Conservation (phyloP, 139 green algal genomes). For the Trebouxia sp. region DNA sequence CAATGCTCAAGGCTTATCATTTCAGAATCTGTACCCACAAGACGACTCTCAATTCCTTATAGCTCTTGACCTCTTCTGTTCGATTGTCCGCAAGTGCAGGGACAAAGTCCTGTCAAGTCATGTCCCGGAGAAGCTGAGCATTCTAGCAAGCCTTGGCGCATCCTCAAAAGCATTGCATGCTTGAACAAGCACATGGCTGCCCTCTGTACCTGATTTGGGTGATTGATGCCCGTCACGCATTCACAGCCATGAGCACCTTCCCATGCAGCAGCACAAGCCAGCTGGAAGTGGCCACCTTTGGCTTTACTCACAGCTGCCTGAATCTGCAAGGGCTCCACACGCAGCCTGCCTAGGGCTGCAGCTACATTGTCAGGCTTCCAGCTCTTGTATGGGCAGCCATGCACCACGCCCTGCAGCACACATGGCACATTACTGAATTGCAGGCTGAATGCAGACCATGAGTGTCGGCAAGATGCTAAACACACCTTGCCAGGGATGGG, state of each 20-base stretch:
- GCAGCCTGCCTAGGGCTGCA: slow-evolving; percentile 68
- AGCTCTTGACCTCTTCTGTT: too few species aligned
- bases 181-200: too few species aligned
- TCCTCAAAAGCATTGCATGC: too few species aligned
- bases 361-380: slow-evolving; percentile 66
- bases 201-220: slow-evolving; percentile 83
- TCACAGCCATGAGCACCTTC: slow-evolving; percentile 73
- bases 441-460: background rate
- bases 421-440: background rate
- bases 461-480: background rate
- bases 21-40: too few species aligned
- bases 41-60: too few species aligned
- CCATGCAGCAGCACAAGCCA: slow-evolving; percentile 89
- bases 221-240: slow-evolving; percentile 88
- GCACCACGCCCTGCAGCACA: slow-evolving; percentile 56
- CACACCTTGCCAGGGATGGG: background rate
- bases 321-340: slow-evolving; percentile 65
- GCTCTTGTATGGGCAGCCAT: slow-evolving; percentile 92
- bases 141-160: too few species aligned
- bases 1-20: too few species aligned
- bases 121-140: too few species aligned
- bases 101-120: too few species aligned
- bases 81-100: too few species aligned
- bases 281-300: slow-evolving; percentile 82
- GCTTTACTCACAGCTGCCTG: slow-evolving; percentile 80